phyloP scores from a whole-genome alignment of 805 yeast species.

The Candida berthetii region DNA sequence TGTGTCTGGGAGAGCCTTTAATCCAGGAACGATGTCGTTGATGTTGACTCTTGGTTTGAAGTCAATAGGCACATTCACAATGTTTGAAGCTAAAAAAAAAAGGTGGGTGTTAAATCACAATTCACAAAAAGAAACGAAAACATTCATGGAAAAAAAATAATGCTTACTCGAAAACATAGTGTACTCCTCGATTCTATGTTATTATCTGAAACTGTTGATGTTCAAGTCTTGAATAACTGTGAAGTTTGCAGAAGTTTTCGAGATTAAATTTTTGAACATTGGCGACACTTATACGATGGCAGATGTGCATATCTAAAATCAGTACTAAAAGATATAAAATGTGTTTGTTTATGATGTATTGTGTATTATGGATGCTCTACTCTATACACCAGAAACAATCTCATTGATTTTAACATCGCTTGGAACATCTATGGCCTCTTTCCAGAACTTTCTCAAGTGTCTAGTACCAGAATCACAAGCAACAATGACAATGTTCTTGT shows the following conservation, averaged over 20 bases:
- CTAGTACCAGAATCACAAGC: slow-evolving; percentile 92
- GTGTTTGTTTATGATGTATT: too few species aligned
- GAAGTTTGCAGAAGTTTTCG: too few species aligned
- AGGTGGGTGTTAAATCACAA: background rate
- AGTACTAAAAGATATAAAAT: too few species aligned
- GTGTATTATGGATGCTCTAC: too few species aligned
- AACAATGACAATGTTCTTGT: slow-evolving; percentile 72
- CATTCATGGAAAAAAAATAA: too few species aligned
- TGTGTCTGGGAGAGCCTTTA: background rate
- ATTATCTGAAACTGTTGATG: background rate
- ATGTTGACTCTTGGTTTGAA: background rate
- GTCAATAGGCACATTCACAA: background rate
- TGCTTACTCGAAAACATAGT: background rate
- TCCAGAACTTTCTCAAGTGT: slow-evolving; percentile 92
- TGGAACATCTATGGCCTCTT: slow-evolving; percentile 40
- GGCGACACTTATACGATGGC: background rate
- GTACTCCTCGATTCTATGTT: background rate
- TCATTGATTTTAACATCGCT: slow-evolving; percentile 27
- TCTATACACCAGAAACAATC: slow-evolving; percentile 15
- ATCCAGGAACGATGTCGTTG: background rate
- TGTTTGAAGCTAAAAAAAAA: background rate
- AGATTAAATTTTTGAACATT: background rate
- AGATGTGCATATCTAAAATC: too few species aligned
- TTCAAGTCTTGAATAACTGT: too few species aligned
- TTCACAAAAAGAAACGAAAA: too few species aligned